Evolutionary conservation across 805 yeast genomes (phyloP).

Genomic region (Lipomyces kockii): DNA sequence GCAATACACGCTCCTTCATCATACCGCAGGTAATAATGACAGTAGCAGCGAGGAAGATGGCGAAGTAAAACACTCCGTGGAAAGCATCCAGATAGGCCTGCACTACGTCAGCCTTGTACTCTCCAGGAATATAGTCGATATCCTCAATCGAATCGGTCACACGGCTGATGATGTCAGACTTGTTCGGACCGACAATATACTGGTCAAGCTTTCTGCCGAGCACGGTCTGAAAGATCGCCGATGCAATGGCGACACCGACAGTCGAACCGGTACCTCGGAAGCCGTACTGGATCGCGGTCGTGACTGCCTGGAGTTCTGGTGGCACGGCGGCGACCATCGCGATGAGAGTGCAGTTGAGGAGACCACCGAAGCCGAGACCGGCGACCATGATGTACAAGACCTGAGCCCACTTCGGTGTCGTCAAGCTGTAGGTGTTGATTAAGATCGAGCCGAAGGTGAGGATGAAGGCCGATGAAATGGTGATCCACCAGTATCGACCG

Average conservation of each 20-base stretch:
- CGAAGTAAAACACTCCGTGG: slow-evolving; percentile 34
- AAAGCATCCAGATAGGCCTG: slow-evolving; percentile 34
- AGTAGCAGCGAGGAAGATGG: slow-evolving; percentile 25
- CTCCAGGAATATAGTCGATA: slow-evolving; percentile 22
- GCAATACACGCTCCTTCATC: slow-evolving; percentile 33
- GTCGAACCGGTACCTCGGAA: slow-evolving; percentile 74
- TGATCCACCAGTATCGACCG: slow-evolving; percentile 48
- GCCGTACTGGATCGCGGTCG: slow-evolving; percentile 76
- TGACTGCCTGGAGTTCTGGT: slow-evolving; percentile 64
- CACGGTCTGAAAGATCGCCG: slow-evolving; percentile 58
- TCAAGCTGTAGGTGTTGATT: slow-evolving; percentile 17
- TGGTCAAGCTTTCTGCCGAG: slow-evolving; percentile 41
- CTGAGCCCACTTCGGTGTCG: slow-evolving; percentile 25
- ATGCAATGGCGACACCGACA: slow-evolving; percentile 64
- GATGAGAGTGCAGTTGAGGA: slow-evolving; percentile 62
- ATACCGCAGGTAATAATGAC: slow-evolving; percentile 30
- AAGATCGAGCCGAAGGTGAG: slow-evolving; percentile 25
- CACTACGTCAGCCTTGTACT: slow-evolving; percentile 25
- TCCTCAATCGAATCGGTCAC: slow-evolving; percentile 34
- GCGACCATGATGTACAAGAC: slow-evolving; percentile 49
- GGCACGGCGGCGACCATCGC: slow-evolving; percentile 71
- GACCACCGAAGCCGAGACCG: slow-evolving; percentile 61
- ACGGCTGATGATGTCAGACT: slow-evolving; percentile 28
- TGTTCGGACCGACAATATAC: slow-evolving; percentile 27
- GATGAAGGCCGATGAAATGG: slow-evolving; percentile 37